Base-by-base conservation (phyloP, 352 stramenopile species). In the Phytophthora aleatoria region DNA sequence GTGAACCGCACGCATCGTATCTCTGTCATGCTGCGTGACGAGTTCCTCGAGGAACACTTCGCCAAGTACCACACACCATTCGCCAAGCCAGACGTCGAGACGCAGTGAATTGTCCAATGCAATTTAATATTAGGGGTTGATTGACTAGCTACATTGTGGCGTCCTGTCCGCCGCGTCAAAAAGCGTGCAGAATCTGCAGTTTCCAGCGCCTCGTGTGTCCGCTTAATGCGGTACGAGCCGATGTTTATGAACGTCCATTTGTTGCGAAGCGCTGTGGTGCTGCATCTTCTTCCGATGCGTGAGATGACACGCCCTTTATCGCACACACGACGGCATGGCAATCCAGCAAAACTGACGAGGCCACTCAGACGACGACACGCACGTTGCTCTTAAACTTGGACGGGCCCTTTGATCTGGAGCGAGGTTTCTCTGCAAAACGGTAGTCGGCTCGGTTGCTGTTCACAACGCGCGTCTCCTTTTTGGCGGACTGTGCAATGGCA, bases 381-480 rank as follows among this genome's bases (percentile, higher is more conserved):
- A 93, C 85, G 54, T 93, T 93, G 57, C 65, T 75, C 39, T 79
- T 81, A 58, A 90, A 91, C 61, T 84, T 85, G 41, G 79, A 89
- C 3, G 64, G 30, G 2, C 60, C 72, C 44, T 79, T 81, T 7
- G 74, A 81, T 12, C 75, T 64, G 10, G 82, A 85, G 11, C 67
- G 77, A 30, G 79, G 74, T 36, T 80, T 86, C 44, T 88, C 72
- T 47, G 73, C 58, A 58, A 89, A 93, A n/a, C 79, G 77, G 67
- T 92, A 94, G 67, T 92, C 81, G 44, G 81, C 78, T 31, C 83
- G 85, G 61, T 90, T 91, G 78, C 81, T 94, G 67, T 94, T 92
- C 20, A 92, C 79, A 38, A 87, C 75, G 27, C 77, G 72, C 39
- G 71, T 78, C 57, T 89, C 73, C 53, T 87, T 85, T 72, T 91